Conservation (phyloP, 78 protist genomes). For the Chrysochromulina parva region DNA sequence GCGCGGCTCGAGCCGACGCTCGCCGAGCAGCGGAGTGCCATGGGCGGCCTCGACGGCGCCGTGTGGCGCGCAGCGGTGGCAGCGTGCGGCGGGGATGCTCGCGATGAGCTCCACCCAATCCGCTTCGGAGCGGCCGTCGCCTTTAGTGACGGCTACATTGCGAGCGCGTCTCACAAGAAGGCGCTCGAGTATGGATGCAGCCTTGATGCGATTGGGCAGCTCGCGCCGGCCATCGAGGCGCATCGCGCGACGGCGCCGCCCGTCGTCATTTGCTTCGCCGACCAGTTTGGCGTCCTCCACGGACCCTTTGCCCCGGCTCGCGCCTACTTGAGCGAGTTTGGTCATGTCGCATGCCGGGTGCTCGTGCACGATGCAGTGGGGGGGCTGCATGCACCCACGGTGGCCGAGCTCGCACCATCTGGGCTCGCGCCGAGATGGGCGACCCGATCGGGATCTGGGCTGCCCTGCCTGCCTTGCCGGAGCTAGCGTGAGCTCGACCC, state of each 20-base stretch:
- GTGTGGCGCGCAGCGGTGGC: too few species aligned
- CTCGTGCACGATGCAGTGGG: background rate
- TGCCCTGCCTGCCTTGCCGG: too few species aligned
- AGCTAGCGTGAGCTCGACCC: too few species aligned
- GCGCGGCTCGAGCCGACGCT: background rate
- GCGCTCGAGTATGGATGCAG: background rate
- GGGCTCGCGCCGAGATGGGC: too few species aligned
- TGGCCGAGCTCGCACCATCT: too few species aligned
- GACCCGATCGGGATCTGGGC: too few species aligned
- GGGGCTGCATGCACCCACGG: too few species aligned
- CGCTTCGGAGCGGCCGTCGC: too few species aligned
- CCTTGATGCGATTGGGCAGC: background rate
- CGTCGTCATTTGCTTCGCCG: background rate
- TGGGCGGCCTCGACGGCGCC: too few species aligned
- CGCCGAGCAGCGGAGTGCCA: background rate
- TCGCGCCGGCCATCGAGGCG: background rate
- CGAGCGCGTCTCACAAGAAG: background rate
- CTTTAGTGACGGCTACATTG: background rate
- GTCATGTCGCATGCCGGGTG: background rate
- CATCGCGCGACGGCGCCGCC: background rate
- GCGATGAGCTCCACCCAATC: too few species aligned
- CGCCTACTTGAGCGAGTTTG: background rate
- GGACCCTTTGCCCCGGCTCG: background rate
- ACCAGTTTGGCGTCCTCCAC: background rate
- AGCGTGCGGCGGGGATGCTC: too few species aligned